phyloP scores from a whole-genome alignment of 2,329 filamentous ascomycete genomes.

The Zasmidium cellare region DNA sequence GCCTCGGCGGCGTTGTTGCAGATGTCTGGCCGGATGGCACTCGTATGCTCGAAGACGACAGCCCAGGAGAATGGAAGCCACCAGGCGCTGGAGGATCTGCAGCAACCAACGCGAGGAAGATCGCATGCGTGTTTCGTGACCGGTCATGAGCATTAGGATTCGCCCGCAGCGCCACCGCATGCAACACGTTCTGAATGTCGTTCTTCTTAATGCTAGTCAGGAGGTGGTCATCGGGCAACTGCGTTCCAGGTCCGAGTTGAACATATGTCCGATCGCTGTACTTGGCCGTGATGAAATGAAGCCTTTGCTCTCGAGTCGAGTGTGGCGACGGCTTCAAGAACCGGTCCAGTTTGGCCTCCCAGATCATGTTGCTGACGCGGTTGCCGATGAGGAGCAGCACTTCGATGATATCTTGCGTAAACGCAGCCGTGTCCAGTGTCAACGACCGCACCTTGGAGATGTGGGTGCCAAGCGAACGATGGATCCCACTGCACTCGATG shows the following conservation, averaged over 20 bases:
- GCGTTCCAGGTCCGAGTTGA: constrained; percentile 62
- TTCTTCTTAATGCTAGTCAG: constrained; percentile 94
- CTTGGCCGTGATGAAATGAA: constrained; percentile 94
- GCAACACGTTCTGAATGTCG: constrained; percentile 89
- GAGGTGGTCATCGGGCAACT: constrained; percentile 83
- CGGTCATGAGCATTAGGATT: constrained; percentile 86
- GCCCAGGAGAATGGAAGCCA: constrained; percentile 39
- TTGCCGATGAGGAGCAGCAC: constrained; percentile 89
- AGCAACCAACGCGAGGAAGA: constrained; percentile 88
- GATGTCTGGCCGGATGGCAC: constrained; percentile 24
- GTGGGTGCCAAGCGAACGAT: constrained; percentile 92
- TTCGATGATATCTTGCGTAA: constrained; percentile 96
- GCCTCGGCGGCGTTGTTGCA: constrained; percentile 35
- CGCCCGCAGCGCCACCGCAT: constrained; percentile 80
- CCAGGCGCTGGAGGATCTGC: constrained; percentile 82
- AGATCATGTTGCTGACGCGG: constrained; percentile 92
- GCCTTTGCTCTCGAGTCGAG: constrained; percentile 82
- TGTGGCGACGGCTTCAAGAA: constrained; percentile 71
- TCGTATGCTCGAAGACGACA: constrained; percentile 40
- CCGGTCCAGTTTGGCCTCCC: constrained; percentile 82
- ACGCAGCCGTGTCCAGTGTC: constrained; percentile 92
- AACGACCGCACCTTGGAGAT: constrained; percentile 96
- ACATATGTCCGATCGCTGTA: constrained; percentile 85
- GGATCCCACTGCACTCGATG: constrained; percentile 97
- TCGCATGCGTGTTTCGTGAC: constrained; percentile 81